Percentiles rank a stretch among this genome's conserved stretches.
Evolutionary conservation across 202 grass and related monocot species (phyloP).

Genomic region (Carex sylvatica): DNA sequence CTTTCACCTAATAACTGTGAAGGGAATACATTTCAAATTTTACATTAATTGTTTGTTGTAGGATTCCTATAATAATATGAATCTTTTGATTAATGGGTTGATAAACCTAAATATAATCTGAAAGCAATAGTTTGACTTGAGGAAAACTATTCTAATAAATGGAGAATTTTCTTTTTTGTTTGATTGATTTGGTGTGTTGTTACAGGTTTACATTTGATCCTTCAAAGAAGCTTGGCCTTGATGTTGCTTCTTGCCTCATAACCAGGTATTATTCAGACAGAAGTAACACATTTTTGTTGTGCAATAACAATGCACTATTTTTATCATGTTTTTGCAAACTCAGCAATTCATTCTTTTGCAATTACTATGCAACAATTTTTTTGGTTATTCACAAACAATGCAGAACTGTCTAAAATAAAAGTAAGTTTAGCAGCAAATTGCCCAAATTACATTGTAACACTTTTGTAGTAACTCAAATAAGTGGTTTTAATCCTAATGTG

Average conservation of each 20-base stretch:
- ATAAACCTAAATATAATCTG: not conserved
- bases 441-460: not conserved
- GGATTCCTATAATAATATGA: not conserved
- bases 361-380: not conserved
- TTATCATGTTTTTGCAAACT: slow-evolving; percentile 2
- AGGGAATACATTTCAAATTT: not conserved
- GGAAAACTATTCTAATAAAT: not conserved
- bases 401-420: not conserved
- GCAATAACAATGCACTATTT: not conserved
- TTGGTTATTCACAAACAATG: not conserved
- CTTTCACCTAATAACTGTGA: not conserved
- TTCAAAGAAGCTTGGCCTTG: slow-evolving; percentile 72
- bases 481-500: not conserved
- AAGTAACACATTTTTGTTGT: not conserved
- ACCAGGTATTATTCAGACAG: slow-evolving; percentile 56
- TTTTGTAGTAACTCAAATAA: not conserved
- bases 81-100: not conserved
- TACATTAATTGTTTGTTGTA: not conserved
- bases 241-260: slow-evolving; percentile 91
- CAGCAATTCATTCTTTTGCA: not conserved
- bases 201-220: slow-evolving; percentile 93
- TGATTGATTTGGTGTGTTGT: slow-evolving; percentile 29
- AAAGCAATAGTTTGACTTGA: not conserved
- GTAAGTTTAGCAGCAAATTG: not conserved
- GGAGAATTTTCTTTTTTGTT: not conserved